Percentiles rank a stretch among this genome's conserved stretches.
Evolutionary conservation across 2,329 filamentous ascomycete species (phyloP).

Genomic region (Hypoxylon sp.): DNA sequence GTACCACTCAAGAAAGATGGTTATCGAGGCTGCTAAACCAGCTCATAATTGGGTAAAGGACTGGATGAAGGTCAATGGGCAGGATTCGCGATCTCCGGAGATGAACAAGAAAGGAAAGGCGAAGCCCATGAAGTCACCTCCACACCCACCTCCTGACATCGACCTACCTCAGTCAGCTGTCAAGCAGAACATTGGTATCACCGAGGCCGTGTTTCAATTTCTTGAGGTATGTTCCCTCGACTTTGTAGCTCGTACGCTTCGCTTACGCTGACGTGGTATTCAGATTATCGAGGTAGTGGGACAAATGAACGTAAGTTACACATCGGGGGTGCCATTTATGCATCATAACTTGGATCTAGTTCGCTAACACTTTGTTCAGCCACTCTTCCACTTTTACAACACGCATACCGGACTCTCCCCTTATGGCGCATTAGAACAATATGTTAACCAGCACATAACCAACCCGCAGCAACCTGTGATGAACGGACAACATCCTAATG

Average conservation of each 20-base stretch:
- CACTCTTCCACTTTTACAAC: conserved; percentile 70
- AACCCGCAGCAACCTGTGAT: conserved; percentile 52
- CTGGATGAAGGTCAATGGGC: conserved; percentile 69
- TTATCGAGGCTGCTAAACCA: conserved; percentile 71
- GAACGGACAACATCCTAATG: conserved; percentile 61
- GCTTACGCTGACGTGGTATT: conserved; percentile 44
- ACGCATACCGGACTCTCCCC: conserved; percentile 65
- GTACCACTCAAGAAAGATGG: conserved; percentile 78
- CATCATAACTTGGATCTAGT: background rate
- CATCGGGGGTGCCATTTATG: background rate
- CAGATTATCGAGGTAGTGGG: conserved; percentile 75
- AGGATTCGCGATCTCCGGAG: conserved; percentile 72
- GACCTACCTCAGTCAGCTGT: conserved; percentile 70
- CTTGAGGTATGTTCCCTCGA: conserved; percentile 65
- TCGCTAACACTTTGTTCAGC: conserved; percentile 46
- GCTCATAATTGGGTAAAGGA: conserved; percentile 74
- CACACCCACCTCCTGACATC: conserved; percentile 68
- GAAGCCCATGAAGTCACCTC: conserved; percentile 69
- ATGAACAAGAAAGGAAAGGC: conserved; percentile 75
- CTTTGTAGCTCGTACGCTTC: conserved; percentile 1
- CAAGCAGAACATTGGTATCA: conserved; percentile 68
- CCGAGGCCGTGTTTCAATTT: conserved; percentile 71
- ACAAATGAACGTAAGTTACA: conserved; percentile 65
- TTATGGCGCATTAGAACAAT: conserved; percentile 70
- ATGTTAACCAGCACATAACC: conserved; percentile 63